phyloP scores from a whole-genome alignment of 495 filamentous ascomycete genomes.

The Penicillium paxilli region DNA sequence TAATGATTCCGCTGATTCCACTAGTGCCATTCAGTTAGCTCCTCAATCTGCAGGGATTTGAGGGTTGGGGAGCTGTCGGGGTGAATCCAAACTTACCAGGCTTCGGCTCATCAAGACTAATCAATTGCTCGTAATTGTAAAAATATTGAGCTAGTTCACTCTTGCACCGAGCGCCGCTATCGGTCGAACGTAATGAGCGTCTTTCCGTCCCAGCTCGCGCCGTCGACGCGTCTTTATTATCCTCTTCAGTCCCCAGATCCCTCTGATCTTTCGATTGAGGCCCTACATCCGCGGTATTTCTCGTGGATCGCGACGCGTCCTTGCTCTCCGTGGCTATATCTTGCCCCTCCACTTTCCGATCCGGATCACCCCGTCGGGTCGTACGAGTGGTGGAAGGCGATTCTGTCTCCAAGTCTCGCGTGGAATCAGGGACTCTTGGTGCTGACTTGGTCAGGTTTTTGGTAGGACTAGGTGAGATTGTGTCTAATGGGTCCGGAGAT shows the following conservation, averaged over 20 bases:
- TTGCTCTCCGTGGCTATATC: neutral
- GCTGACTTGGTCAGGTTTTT: neutral
- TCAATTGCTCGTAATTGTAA: constrained; percentile 85
- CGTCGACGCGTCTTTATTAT: constrained; percentile 7
- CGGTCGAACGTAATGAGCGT: constrained; percentile 51
- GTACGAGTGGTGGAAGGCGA: constrained; percentile 14
- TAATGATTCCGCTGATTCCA: constrained; percentile 41
- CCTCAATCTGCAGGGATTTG: neutral
- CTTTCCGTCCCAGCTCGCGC: constrained; percentile 25
- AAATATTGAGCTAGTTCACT: constrained; percentile 88
- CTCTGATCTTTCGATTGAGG: constrained; percentile 9
- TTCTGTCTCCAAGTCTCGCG: constrained; percentile 4
- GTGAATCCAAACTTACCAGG: constrained; percentile 55
- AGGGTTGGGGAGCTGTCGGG: too few species aligned
- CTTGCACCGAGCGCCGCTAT: constrained; percentile 63
- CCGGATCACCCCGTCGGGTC: constrained; percentile 15
- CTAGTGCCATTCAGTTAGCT: too few species aligned
- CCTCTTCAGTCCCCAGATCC: neutral
- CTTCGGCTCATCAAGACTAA: constrained; percentile 76
- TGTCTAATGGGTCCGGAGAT: constrained; percentile 43
- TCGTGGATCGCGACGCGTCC: neutral
- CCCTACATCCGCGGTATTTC: neutral
- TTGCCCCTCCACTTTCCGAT: constrained; percentile 5
- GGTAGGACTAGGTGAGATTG: constrained; percentile 30
- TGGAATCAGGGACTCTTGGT: neutral